Percentiles rank a stretch among this genome's conserved stretches.
Conservation (phyloP, 2,329 filamentous ascomycete species). For the Botrytis hyacinthi region DNA sequence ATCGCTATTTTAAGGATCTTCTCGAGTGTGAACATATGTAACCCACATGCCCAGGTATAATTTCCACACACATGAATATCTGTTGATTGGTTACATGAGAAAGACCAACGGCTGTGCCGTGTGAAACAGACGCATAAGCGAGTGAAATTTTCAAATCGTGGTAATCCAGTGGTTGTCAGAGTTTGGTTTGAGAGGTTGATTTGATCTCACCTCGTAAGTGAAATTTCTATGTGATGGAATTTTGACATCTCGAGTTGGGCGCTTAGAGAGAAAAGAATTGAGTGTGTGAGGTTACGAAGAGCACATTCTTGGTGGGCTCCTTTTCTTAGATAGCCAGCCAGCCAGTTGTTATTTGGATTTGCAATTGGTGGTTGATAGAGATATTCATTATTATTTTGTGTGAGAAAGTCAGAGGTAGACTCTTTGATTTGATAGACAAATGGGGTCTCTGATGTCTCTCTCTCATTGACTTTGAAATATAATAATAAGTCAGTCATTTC, state of each 20-base stretch:
- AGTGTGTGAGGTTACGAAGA: neutral
- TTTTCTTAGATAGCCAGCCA: no score
- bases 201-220: neutral
- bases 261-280: neutral
- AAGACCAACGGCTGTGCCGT: neutral
- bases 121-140: conserved; percentile 1
- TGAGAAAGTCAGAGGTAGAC: neutral
- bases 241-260: neutral
- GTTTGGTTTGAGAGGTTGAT: neutral
- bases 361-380: neutral
- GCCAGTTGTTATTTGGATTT: neutral
- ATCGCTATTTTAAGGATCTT: neutral
- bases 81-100: neutral
- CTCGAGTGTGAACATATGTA: neutral
- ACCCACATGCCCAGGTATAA: no score
- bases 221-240: neutral
- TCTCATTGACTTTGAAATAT: neutral
- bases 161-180: conserved; percentile 1
- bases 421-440: neutral
- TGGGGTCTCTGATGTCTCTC: neutral
- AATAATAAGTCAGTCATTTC: neutral
- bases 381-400: no score
- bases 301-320: neutral
- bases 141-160: neutral
- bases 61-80: neutral